These are phyloP conservation scores for Papilionanthe hybrid DNA, from an alignment of 116 monocot species.

Conservation along the genomic window DNA sequence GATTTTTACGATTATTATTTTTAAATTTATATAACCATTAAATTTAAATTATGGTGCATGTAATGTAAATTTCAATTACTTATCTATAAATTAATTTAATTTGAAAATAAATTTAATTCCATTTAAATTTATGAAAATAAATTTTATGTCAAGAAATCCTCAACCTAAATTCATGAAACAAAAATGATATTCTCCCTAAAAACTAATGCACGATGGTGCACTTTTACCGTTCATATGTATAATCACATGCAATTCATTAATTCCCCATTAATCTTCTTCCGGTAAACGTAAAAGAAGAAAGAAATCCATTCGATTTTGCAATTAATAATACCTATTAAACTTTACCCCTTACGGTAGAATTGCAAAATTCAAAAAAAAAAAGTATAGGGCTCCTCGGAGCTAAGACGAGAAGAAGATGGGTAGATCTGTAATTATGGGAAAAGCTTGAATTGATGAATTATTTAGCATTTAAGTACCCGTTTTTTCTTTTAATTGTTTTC, in stretches of 20 bases:
- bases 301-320: background rate
- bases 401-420: background rate
- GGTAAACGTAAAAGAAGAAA: background rate
- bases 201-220: no score
- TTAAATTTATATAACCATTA: no score
- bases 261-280: no score
- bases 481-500: slow-evolving; percentile 7
- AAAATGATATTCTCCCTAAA: no score
- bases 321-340: slow-evolving; percentile 1
- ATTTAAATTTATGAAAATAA: background rate
- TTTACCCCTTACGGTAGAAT: background rate
- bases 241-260: no score
- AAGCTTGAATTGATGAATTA: background rate
- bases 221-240: no score
- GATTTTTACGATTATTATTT: no score
- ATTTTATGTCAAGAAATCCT: no score
- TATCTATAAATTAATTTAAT: background rate
- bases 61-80: background rate
- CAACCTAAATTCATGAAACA: no score
- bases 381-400: background rate
- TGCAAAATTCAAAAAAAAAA: background rate
- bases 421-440: background rate
- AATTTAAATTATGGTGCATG: no score
- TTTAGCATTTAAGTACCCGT: background rate
- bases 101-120: background rate